Evolutionary conservation across 352 stramenopile genomes (phyloP).

Genomic region (Aphanomyces astaci): DNA sequence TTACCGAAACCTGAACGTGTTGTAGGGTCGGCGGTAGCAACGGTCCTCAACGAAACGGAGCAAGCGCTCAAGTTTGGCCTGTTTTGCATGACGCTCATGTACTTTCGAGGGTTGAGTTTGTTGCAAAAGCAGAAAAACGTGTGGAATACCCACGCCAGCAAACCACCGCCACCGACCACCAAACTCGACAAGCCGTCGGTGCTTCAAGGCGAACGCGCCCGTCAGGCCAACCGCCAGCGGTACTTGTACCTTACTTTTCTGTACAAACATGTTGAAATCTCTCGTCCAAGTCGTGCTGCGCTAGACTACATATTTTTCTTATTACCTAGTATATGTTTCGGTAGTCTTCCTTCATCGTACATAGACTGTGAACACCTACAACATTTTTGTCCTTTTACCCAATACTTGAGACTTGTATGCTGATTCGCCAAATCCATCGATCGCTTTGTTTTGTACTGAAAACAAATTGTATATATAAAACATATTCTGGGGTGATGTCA

Average conservation of each 20-base stretch:
- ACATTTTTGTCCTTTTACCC: no score
- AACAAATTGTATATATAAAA: no score
- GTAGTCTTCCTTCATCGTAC: no score
- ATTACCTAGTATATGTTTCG: no score
- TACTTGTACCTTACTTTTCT: not conserved
- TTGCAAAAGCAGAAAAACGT: slow-evolving; percentile 76
- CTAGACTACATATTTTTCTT: no score
- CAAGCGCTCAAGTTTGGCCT: slow-evolving; percentile 92
- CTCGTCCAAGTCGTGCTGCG: no score
- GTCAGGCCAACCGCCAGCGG: not conserved
- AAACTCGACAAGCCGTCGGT: slow-evolving; percentile 37
- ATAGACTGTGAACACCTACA: no score
- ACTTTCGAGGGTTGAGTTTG: slow-evolving; percentile 88
- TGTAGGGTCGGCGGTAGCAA: slow-evolving; percentile 56
- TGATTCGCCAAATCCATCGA: no score
- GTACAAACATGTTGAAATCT: no score
- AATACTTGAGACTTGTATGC: no score
- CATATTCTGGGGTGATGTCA: not conserved
- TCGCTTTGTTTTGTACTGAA: no score
- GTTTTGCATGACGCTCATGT: slow-evolving; percentile 95
- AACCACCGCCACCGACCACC: slow-evolving; percentile 10
- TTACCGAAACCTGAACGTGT: no score
- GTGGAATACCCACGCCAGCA: slow-evolving; percentile 39
- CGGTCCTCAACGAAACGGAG: slow-evolving; percentile 79
- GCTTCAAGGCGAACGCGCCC: slow-evolving; percentile 37